Evolutionary conservation across 1,284 basidiomycete genomes (phyloP).

Genomic region (Apiotrichum laibachii): DNA sequence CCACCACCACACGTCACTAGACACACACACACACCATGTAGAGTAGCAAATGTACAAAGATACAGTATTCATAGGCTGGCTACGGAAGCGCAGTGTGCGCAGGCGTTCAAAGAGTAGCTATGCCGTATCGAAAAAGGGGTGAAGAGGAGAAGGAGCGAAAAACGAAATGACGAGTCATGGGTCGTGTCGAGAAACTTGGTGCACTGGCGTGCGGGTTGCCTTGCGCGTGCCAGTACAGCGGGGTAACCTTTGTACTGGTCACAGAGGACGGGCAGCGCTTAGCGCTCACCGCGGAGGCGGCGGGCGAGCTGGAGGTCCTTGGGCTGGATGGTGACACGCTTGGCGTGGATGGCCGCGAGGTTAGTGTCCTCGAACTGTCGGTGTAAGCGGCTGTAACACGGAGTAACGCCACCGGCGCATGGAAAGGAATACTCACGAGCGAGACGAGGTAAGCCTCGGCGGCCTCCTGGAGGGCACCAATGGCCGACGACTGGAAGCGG

Average conservation of each 20-base stretch:
- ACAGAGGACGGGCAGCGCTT: no score
- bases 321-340: constrained; percentile 77
- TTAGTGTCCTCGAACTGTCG: constrained; percentile 70
- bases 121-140: constrained; percentile 12
- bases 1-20: neutral
- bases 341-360: constrained; percentile 87
- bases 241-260: no score
- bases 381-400: no score
- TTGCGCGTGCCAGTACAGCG: neutral
- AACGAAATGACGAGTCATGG: constrained; percentile 27
- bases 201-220: neutral
- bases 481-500: constrained; percentile 88
- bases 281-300: constrained; percentile 74
- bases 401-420: no score
- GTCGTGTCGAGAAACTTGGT: constrained; percentile 1
- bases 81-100: neutral
- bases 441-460: constrained; percentile 90
- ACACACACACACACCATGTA: no score
- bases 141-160: constrained; percentile 35
- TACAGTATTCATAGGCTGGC: neutral
- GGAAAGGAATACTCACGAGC: constrained; percentile 53
- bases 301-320: constrained; percentile 77
- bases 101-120: neutral
- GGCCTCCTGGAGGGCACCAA: constrained; percentile 85
- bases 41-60: neutral